A percentile compares a stretch with the other conserved stretches of the same genome.
phyloP scores from a whole-genome alignment of 2,329 filamentous ascomycete genomes.

The Penicillium sp. region DNA sequence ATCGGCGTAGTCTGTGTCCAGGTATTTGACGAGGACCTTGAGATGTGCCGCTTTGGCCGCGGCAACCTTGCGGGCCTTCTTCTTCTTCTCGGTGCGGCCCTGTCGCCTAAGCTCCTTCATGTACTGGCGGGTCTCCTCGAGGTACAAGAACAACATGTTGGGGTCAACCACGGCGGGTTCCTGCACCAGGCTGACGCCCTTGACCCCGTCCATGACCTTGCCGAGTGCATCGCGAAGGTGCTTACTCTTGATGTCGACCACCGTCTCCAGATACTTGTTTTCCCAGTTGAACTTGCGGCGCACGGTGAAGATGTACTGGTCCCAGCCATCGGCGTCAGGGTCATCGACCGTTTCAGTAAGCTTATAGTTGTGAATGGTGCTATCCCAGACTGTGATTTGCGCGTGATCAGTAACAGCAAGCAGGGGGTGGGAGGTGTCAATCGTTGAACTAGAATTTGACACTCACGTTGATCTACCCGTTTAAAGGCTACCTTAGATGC shows the following conservation, averaged over 20 bases:
- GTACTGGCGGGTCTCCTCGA: constrained; percentile 70
- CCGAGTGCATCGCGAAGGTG: constrained; percentile 69
- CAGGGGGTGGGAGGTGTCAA: neutral
- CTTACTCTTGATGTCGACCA: constrained; percentile 85
- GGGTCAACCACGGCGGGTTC: constrained; percentile 74
- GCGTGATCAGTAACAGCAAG: neutral
- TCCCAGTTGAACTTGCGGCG: constrained; percentile 81
- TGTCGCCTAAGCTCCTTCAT: constrained; percentile 66
- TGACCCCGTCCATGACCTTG: constrained; percentile 73
- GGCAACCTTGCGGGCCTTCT: constrained; percentile 41
- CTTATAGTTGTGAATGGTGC: constrained; percentile 64
- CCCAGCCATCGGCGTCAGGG: constrained; percentile 66
- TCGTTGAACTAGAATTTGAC: neutral
- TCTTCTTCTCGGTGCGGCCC: constrained; percentile 59
- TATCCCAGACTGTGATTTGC: constrained; percentile 48
- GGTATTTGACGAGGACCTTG: constrained; percentile 71
- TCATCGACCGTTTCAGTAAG: constrained; percentile 67
- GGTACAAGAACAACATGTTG: constrained; percentile 72
- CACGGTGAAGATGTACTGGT: constrained; percentile 81
- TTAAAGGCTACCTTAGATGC: constrained; percentile 66
- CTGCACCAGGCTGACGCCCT: constrained; percentile 76
- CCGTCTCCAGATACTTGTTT: constrained; percentile 72
- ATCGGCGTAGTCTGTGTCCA: constrained; percentile 79
- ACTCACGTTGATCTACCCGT: constrained; percentile 62
- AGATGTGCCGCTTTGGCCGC: constrained; percentile 51